A percentile compares a stretch with the other conserved stretches of the same genome.
phyloP scores from a whole-genome alignment of 2,329 filamentous ascomycete species.

The Didymellaceae sp. region DNA sequence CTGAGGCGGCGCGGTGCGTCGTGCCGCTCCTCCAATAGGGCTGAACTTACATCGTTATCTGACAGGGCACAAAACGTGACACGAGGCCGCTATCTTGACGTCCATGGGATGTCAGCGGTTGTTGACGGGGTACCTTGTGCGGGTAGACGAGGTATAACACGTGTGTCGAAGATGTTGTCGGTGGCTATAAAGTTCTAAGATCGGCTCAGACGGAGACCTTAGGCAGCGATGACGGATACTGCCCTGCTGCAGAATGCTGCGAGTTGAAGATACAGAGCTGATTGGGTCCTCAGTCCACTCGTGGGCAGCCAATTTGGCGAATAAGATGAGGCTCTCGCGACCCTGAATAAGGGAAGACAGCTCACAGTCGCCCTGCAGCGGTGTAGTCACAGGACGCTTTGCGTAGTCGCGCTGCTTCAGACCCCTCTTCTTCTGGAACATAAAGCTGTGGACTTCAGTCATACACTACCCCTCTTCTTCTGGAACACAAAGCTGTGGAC shows the following conservation, averaged over 20 bases:
- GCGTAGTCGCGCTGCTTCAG: neutral
- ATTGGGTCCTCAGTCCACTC: neutral
- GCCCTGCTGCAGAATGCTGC: neutral
- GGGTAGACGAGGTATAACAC: slow-evolving; percentile 6
- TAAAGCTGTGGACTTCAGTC: slow-evolving; percentile 1
- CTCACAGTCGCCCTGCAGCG: neutral
- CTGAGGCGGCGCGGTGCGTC: slow-evolving; percentile 5
- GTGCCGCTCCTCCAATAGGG: slow-evolving; percentile 8
- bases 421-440: slow-evolving; percentile 7
- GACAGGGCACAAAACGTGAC: neutral
- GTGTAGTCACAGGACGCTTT: slow-evolving; percentile 5
- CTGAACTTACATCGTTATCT: neutral
- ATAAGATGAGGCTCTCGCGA: neutral
- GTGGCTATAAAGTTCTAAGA: slow-evolving; percentile 13
- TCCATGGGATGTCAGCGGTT: slow-evolving; percentile 1
- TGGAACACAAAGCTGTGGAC: too few relatives aligned
- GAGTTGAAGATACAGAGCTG: neutral
- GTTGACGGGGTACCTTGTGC: neutral
- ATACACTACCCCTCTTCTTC: neutral
- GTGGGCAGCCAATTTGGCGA: neutral
- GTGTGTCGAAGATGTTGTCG: slow-evolving; percentile 1
- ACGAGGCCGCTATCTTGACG: neutral
- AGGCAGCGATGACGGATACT: slow-evolving; percentile 3
- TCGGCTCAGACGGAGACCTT: neutral
- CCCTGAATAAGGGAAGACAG: too few relatives aligned